A percentile compares a stretch with the other conserved stretches of the same genome.
These are phyloP conservation scores for Fonsecaea monophora DNA, from an alignment of 2,329 filamentous ascomycete species.

Conservation along the genomic window DNA sequence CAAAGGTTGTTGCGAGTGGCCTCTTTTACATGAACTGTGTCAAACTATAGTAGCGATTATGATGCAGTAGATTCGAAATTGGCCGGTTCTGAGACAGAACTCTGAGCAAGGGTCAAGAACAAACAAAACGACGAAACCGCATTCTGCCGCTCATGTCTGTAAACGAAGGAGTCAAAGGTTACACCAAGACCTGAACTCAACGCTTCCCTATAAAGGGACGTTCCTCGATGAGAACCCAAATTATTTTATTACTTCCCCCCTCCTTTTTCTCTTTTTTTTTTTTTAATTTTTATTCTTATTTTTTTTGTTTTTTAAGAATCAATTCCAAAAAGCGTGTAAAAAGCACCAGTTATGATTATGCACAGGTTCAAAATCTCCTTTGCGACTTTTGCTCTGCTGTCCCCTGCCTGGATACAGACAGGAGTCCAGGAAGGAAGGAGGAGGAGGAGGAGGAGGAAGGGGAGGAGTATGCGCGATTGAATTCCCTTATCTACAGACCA, in stretches of 20 bases:
- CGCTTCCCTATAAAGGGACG: neutral
- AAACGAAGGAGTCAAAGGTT: neutral
- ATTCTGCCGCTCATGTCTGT: neutral
- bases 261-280: no score
- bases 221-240: neutral
- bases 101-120: constrained; percentile 1
- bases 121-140: neutral
- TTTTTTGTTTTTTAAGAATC: neutral
- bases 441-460: no score
- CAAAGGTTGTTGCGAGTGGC: neutral
- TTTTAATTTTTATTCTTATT: no score
- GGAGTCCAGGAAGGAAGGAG: no score
- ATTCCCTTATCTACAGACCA: neutral
- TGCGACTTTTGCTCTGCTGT: neutral
- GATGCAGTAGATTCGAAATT: constrained; percentile 6
- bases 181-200: no score
- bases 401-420: no score
- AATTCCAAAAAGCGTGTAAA: neutral
- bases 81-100: constrained; percentile 4
- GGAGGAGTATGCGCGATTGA: neutral
- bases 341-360: neutral
- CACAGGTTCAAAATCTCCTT: neutral
- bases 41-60: constrained; percentile 5
- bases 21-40: constrained; percentile 4
- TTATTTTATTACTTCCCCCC: no score